Base-by-base conservation (phyloP, 2,329 filamentous ascomycete genomes). In the Elsinoe perseae region DNA sequence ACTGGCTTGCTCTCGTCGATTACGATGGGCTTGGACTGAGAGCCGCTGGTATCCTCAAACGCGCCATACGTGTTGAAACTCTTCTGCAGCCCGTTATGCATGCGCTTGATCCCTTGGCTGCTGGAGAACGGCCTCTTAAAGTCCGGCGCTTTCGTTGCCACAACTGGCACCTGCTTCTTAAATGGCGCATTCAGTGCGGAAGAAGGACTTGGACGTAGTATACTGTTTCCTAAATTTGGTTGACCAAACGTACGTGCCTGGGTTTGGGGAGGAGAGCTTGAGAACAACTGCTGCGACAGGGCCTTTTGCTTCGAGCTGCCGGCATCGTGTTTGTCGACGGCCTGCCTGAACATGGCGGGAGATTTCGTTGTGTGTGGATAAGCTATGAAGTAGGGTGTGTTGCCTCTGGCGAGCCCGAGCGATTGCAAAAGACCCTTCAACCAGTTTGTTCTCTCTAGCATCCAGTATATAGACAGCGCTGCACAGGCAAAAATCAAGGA, bases 191-290 rank as follows among this genome's bases (percentile, higher is more conserved):
- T 68, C 38, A 66, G 27, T 14, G 61, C 57, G 2, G 64, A 64
- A 4, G 65, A 60, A 8, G 61, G 61, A 16, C 60, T 66, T 10
- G 66, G 65, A 55, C 66, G 70, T 10, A 68, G 60, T 1, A 66
- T 65, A 56, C 71, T 73, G 20, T 66, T 64, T 63, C 12, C 65
- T 62, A 53, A 69, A 16, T 48, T 59, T 7, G 68, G 65, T 59
- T 65, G 65, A 62, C 62, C 65, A 67, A 65, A 66, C 64, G 68
- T 60, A 68, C 36, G 68, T 63, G 67, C 64, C 52, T 70, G 77
- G 61, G 80, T 71, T 56, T 79, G 74, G 56, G 76, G 68, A 10
- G 79, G 77, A 61, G 76, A 82, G 67, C 78, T 83, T 1, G 81
- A 82, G 3, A 80, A 75, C 60, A 83, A 80, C 57, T 79, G 74